Percentiles rank a stretch among this genome's conserved stretches.
phyloP scores from a whole-genome alignment of 768 basidiomycete genomes.

The Mycena vitilis region DNA sequence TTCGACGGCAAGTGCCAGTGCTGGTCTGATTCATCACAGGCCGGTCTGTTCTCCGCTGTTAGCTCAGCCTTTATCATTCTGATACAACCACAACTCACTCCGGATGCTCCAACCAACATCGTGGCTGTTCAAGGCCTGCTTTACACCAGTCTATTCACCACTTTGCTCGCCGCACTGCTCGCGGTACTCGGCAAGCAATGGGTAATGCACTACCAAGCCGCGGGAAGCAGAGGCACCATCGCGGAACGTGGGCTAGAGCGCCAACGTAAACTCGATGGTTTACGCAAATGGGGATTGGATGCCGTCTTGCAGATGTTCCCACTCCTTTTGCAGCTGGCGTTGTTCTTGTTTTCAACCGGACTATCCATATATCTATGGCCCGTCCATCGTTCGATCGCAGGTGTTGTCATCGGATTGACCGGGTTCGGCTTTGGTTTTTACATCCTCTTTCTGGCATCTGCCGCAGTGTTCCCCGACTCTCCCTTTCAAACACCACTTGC shows the following conservation, averaged over 20 bases:
- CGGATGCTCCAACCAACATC: neutral
- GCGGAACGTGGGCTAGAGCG: neutral
- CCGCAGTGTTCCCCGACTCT: neutral
- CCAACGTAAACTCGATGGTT: neutral
- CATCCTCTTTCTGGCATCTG: neutral
- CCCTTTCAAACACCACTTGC: neutral
- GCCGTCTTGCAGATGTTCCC: neutral
- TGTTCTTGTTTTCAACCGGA: neutral
- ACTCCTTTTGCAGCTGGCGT: neutral
- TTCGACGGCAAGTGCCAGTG: no score
- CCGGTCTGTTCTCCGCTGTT: conserved; percentile 1
- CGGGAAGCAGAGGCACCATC: neutral
- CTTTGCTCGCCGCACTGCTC: neutral
- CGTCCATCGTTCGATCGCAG: neutral
- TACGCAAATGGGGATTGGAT: neutral
- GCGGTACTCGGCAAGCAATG: neutral
- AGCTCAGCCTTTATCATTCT: neutral
- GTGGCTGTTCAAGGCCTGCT: neutral
- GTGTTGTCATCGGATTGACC: neutral
- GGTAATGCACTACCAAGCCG: neutral
- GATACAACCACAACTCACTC: neutral
- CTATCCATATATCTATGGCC: neutral
- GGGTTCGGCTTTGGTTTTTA: neutral
- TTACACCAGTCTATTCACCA: conserved; percentile 1
- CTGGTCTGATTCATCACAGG: neutral